These are phyloP conservation scores for Hymenoscyphus occultus DNA, from an alignment of 2,329 filamentous ascomycete species.

Conservation along the genomic window DNA sequence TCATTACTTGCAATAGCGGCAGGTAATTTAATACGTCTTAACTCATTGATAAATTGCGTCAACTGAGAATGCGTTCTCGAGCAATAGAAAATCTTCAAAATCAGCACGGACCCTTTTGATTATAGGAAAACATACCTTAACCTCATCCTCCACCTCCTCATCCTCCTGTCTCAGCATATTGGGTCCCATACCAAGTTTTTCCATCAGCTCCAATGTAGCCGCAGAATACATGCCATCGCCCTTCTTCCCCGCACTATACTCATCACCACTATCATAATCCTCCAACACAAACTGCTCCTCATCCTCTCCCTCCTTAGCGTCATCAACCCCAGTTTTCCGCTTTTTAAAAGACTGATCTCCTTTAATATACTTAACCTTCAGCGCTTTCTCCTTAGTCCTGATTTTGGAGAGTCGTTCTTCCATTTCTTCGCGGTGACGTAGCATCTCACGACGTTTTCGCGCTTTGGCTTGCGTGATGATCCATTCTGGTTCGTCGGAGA, in stretches of 20 bases:
- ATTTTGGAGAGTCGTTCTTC: slow-evolving; percentile 57
- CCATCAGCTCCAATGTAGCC: slow-evolving; percentile 61
- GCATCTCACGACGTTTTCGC: slow-evolving; percentile 52
- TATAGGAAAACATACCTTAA: slow-evolving; percentile 42
- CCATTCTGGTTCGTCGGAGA: slow-evolving; percentile 65
- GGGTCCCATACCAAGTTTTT: slow-evolving; percentile 46
- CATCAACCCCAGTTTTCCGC: slow-evolving; percentile 37
- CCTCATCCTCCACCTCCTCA: slow-evolving; percentile 52
- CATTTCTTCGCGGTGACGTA: slow-evolving; percentile 56
- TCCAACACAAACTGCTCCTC: slow-evolving; percentile 62
- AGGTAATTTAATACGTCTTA: slow-evolving; percentile 62
- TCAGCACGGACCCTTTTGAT: slow-evolving; percentile 13
- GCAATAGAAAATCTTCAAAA: slow-evolving; percentile 60
- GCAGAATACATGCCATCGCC: slow-evolving; percentile 51
- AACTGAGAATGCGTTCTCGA: slow-evolving; percentile 73
- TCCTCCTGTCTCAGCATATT: slow-evolving; percentile 41
- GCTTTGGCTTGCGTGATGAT: slow-evolving; percentile 60
- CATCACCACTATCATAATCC: slow-evolving; percentile 65
- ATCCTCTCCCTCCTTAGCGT: slow-evolving; percentile 31
- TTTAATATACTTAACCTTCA: slow-evolving; percentile 46
- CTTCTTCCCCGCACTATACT: slow-evolving; percentile 38
- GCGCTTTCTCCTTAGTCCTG: slow-evolving; percentile 53
- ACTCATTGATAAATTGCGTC: slow-evolving; percentile 66
- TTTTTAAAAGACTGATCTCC: slow-evolving; percentile 47
- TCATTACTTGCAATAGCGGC: slow-evolving; percentile 48